Evolutionary conservation across 345 rosid genomes (phyloP), one percentile per base, ranked within the genome.

Genomic region (Tarenaya hassleriana): DNA sequence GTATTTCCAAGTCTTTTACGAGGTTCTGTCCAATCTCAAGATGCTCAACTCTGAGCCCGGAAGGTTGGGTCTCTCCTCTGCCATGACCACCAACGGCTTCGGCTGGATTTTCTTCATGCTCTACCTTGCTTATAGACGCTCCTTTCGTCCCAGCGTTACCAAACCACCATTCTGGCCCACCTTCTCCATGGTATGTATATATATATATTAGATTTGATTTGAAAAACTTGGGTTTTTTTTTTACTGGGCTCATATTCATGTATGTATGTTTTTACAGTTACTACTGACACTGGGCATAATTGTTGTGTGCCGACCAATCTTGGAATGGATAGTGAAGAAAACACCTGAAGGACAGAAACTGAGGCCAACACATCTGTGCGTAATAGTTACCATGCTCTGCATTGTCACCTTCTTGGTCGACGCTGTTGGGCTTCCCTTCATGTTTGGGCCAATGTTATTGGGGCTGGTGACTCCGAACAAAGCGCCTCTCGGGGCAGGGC

Each of bases 31-130:
- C 1, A 75, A 72, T 7, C 70, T 75, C 10, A 75, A 71, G 42
- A 57, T 75, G 53, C 62, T 72, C 0, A 75, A 75, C 44, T 69
- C 77, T 0, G 77, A 75, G 56, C 53, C 71, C 0, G 80, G 80
- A 8, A 65, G 70, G 38, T 56, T 75, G 4, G 70, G 77, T 2
- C 63, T 72, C 3, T 60, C 75, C 43, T 69, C 77, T 18, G 60
- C 75, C 0, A 44, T 72, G 66, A 63, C 71, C 7, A 31, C 53
- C 10, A 64, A 67, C 14, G 9, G 57, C 37, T 16, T 39, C 21
- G 50, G 72, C 21, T 65, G 61, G 69, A n/a, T 20, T 0, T 11
- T 51, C 16, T 43, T 33, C 11, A 12, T 52, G 4, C 0, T 55
- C 10, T 10, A 31, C 7, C 19, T 41, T 10, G 41, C 64, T 4